Evolutionary conservation across 345 rosid species (phyloP).

Genomic region (Bretschneidera sinensis): DNA sequence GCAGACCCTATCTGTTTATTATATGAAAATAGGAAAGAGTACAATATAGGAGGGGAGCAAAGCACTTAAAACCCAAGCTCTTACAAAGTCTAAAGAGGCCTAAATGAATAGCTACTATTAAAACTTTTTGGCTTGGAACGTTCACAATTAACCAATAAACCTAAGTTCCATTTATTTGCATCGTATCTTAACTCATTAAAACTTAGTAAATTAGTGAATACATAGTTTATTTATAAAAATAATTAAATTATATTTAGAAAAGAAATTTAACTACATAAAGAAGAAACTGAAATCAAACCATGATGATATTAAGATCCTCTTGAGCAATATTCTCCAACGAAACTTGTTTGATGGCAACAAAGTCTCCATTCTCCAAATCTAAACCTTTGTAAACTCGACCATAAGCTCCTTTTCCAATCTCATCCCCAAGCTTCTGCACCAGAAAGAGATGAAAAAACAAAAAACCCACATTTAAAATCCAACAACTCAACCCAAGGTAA

Average conservation of each 20-base stretch:
- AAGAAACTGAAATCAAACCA: constrained; percentile 46
- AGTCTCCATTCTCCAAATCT: constrained; percentile 99
- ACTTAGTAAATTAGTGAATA: background rate
- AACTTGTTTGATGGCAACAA: constrained; percentile 97
- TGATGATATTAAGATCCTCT: constrained; percentile 95
- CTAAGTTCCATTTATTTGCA: too few relatives aligned
- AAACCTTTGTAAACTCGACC: constrained; percentile 97
- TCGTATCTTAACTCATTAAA: background rate
- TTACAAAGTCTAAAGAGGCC: too few relatives aligned
- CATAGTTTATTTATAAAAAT: too few relatives aligned
- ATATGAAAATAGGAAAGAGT: too few relatives aligned
- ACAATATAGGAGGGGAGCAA: too few relatives aligned
- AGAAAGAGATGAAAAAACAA: background rate
- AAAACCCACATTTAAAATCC: constrained; percentile 1
- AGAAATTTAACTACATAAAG: background rate
- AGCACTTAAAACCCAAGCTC: too few relatives aligned
- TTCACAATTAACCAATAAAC: too few relatives aligned
- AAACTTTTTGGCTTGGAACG: too few relatives aligned
- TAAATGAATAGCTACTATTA: too few relatives aligned
- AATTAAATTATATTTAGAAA: background rate
- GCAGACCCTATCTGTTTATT: too few relatives aligned
- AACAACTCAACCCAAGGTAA: background rate
- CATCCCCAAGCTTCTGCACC: constrained; percentile 94
- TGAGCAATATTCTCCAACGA: constrained; percentile 96
- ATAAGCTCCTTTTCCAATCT: constrained; percentile 99